Base-by-base conservation (phyloP, 306 rosid species). In the Malus domestica region DNA sequence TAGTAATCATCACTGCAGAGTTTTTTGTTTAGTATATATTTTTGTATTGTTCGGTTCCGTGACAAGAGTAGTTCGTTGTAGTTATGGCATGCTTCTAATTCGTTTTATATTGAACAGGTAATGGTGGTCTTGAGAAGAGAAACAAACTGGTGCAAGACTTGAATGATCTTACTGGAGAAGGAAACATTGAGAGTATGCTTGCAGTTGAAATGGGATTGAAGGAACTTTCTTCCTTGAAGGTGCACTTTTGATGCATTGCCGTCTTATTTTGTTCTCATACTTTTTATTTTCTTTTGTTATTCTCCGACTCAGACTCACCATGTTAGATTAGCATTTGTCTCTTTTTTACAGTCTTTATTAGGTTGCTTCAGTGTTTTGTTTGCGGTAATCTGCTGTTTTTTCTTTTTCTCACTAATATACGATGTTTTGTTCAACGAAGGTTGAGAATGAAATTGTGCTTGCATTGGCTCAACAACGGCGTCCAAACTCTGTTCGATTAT, bases 161-260 rank as follows among this genome's bases (percentile, higher is more conserved):
- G 67, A 91, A 86, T 84, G 98, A 94, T 88, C 90, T 92, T 44
- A 88, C 90, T 6, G 98, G 96, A 77, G 98, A 94, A 85, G 98
- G 98, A 88, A 94, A 90, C 81, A 94, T 94, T 38, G 97, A 94
- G 79, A 92, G 93, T 67, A 92, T 94, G 98, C 97, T 94, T 81
- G 88, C 97, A 29, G 92, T 94, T 84, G 98, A 94, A 84, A 92
- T 94, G 97, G 98, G 97, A 68, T 77, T 94, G 78, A 89, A 92
- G 80, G 96, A 94, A 85, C 98, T 94, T 80, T 89, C 93, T 83
- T 87, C 89, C 79, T 86, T 92, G 80, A 91, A 94, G 98, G 98
- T 94, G 85, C 65, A 75, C 54, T 78, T 42, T 73, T 70, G 61
- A 60, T 68, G 35, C 64, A 35, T 75, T 23, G 61, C 75, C 6